phyloP scores from a whole-genome alignment of 2,329 filamentous ascomycete species.

The Thermothelomyces thermophilus region DNA sequence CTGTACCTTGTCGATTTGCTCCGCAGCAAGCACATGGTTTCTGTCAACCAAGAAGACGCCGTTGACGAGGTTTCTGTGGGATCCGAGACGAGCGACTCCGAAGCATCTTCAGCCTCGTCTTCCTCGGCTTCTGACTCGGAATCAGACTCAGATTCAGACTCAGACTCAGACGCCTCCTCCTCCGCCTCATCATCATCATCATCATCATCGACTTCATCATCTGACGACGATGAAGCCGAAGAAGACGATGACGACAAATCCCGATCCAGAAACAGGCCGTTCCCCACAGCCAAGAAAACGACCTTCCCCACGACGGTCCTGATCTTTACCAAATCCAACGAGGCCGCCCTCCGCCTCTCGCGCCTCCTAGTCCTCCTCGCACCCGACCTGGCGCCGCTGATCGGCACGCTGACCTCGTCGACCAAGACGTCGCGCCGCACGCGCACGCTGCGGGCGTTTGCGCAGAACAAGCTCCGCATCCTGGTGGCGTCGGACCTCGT shows the following conservation, averaged over 20 bases:
- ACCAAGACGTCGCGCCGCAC: conserved; percentile 65
- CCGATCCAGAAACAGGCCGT: background rate
- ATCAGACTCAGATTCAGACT: conserved; percentile 31
- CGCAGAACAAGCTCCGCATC: conserved; percentile 56
- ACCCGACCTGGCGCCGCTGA: conserved; percentile 47
- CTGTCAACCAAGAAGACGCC: conserved; percentile 21
- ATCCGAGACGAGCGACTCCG: conserved; percentile 23
- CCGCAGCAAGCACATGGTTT: conserved; percentile 44
- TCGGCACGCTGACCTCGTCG: conserved; percentile 70
- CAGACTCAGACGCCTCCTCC: background rate
- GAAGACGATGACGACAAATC: conserved; percentile 22
- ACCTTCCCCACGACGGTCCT: conserved; percentile 48
- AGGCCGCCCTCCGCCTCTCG: conserved; percentile 78
- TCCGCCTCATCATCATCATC: conserved; percentile 12
- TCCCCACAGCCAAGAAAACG: background rate
- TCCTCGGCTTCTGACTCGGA: conserved; percentile 26
- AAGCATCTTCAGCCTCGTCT: conserved; percentile 24
- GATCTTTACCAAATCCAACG: conserved; percentile 87
- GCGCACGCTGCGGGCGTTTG: conserved; percentile 62
- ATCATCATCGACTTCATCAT: conserved; percentile 9
- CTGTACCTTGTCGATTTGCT: conserved; percentile 78
- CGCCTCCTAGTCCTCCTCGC: conserved; percentile 66
- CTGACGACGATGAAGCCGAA: conserved; percentile 4
- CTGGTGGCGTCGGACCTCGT: conserved; percentile 92
- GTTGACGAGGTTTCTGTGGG: conserved; percentile 32